These are phyloP conservation scores for Talaromyces sp. DNA, from an alignment of 2,329 filamentous ascomycete species.

Conservation along the genomic window DNA sequence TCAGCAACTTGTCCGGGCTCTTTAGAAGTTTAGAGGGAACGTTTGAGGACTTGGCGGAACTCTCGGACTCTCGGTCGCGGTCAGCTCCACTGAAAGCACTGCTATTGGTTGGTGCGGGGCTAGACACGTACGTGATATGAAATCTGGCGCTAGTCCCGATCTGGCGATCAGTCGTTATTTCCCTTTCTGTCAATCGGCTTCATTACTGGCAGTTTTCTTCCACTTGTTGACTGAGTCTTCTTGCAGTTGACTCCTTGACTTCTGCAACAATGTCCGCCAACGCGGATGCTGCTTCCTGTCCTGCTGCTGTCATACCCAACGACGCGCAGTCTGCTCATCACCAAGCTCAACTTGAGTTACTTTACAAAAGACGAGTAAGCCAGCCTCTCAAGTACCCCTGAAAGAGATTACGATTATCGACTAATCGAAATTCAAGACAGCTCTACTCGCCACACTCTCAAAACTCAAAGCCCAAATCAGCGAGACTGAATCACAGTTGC, in stretches of 20 bases:
- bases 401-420: background rate
- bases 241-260: background rate
- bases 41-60: background rate
- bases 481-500: constrained; percentile 28
- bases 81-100: background rate
- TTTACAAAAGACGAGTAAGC: constrained; percentile 14
- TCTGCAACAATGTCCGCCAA: background rate
- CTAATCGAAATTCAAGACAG: background rate
- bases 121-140: background rate
- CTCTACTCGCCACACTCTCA: constrained; percentile 21
- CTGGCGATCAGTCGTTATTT: background rate
- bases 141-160: background rate
- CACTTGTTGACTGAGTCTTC: background rate
- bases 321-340: background rate
- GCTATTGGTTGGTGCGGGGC: background rate
- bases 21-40: too few species aligned
- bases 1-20: background rate
- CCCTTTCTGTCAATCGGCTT: background rate
- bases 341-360: constrained; percentile 1
- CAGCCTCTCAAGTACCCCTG: background rate
- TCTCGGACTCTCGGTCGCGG: background rate
- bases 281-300: background rate
- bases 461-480: constrained; percentile 46
- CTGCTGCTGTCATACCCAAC: background rate
- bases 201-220: background rate